These are phyloP conservation scores for Steccherinum ochraceum DNA, from an alignment of 768 basidiomycete species.

Conservation along the genomic window DNA sequence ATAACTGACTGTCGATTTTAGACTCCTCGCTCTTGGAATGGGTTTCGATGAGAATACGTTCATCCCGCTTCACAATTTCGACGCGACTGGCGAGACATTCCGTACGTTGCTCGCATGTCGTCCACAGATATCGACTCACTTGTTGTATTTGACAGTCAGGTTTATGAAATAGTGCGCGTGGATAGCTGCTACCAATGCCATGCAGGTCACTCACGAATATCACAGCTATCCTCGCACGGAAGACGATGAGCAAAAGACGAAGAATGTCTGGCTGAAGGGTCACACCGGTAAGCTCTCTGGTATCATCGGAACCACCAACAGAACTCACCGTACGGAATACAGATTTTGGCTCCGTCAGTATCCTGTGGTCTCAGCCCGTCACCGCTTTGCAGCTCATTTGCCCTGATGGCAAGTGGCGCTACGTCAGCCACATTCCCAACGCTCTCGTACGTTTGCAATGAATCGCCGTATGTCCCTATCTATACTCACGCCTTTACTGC, in stretches of 20 bases:
- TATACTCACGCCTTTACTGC: no score
- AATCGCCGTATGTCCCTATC: no score
- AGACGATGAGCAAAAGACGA: constrained; percentile 44
- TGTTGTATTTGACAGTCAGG: constrained; percentile 19
- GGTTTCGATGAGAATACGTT: constrained; percentile 42
- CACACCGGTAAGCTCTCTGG: constrained; percentile 38
- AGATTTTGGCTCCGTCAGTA: constrained; percentile 52
- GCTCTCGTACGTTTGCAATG: constrained; percentile 27
- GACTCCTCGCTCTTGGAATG: constrained; percentile 37
- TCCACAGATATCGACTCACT: neutral
- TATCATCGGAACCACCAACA: neutral
- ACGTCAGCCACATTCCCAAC: constrained; percentile 29
- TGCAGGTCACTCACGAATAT: neutral
- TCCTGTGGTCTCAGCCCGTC: constrained; percentile 58
- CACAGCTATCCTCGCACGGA: constrained; percentile 36
- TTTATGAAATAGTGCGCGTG: constrained; percentile 51
- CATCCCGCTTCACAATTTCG: constrained; percentile 32
- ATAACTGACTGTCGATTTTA: constrained; percentile 5
- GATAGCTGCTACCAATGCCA: no score
- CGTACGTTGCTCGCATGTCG: constrained; percentile 17
- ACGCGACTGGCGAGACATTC: constrained; percentile 30
- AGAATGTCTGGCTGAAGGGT: constrained; percentile 55
- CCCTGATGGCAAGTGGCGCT: constrained; percentile 41
- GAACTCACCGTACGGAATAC: neutral
- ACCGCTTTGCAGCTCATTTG: constrained; percentile 51